Evolutionary conservation across 2,329 filamentous ascomycete genomes (phyloP).

Genomic region (Beauveria asiatica): DNA sequence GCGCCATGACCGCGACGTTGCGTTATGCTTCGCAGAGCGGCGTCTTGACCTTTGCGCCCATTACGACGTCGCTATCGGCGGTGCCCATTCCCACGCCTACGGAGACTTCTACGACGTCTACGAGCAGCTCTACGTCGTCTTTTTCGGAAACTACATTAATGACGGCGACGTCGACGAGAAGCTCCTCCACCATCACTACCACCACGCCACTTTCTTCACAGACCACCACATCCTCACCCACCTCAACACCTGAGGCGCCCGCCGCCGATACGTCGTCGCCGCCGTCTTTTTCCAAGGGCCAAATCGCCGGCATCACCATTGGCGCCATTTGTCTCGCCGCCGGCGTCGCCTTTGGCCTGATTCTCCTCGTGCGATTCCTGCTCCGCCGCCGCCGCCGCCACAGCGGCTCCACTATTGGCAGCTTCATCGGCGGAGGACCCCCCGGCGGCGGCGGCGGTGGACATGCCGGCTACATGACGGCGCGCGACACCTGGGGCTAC

Average conservation of each 20-base stretch:
- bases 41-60: slow-evolving; percentile 22
- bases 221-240: slow-evolving; percentile 11
- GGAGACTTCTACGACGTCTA: slow-evolving; percentile 2
- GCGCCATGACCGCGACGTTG: slow-evolving; percentile 49
- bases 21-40: slow-evolving; percentile 25
- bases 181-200: not conserved
- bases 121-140: slow-evolving; percentile 1
- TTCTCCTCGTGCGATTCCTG: slow-evolving; percentile 34
- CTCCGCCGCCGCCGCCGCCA: slow-evolving; percentile 30
- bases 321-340: slow-evolving; percentile 40
- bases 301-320: slow-evolving; percentile 51
- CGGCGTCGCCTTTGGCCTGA: slow-evolving; percentile 38
- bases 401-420: slow-evolving; percentile 28
- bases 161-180: not conserved
- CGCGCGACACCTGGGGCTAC: slow-evolving; percentile 30
- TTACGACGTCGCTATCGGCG: not conserved
- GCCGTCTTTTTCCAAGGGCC: slow-evolving; percentile 26
- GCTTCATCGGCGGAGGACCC: slow-evolving; percentile 23
- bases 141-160: not conserved
- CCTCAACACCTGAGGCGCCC: slow-evolving; percentile 9
- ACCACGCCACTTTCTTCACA: slow-evolving; percentile 5
- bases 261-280: slow-evolving; percentile 5
- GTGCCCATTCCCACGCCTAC: not conserved
- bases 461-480: not conserved
- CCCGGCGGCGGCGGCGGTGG: slow-evolving; percentile 14